Evolutionary conservation across 768 basidiomycete species (phyloP), one percentile per base, ranked within the genome.

Genomic region (Mycena metata): DNA sequence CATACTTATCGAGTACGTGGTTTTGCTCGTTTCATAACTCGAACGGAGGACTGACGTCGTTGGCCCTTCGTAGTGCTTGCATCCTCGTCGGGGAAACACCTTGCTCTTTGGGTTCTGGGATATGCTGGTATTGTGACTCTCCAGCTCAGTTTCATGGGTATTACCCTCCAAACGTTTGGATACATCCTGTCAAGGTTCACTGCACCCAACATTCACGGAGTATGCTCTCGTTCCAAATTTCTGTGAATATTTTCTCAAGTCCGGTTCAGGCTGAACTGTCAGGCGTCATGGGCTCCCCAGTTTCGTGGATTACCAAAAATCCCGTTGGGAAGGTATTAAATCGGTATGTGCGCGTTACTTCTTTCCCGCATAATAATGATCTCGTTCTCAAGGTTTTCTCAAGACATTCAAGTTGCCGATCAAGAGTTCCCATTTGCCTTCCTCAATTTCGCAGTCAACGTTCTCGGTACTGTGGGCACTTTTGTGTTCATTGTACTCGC

Each of bases 241-340:
- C n/a, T n/a, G n/a, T n/a, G n/a, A n/a, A n/a, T n/a, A n/a, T n/a
- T n/a, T n/a, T n/a, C n/a, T n/a, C n/a, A n/a, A n/a, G n/a, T n/a
- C n/a, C n/a, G n/a, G n/a, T n/a, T n/a, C n/a, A n/a, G n/a, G n/a
- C n/a, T n/a, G n/a, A n/a, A n/a, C n/a, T n/a, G n/a, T n/a, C n/a
- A n/a, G n/a, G n/a, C n/a, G 58, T 69, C 26, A 64, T 69, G 57
- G 43, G 57, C 9, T 56, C 68, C 17, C 62, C 62, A 7, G 55
- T 69, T 17, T 69, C 68, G 12, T 69, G 68, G 68, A 69, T 69
- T 21, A 64, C 63, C 36, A 60, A 64, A 47, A 69, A 54, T 60
- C 62, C 62, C 3, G 51, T 60, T 8, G 68, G 68, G 3, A 69
- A 51, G 36, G 60, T 69, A 36, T 60, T 69, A 36, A 69, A 69